phyloP scores from a whole-genome alignment of 805 yeast species.

The Kuraishia floccosa region DNA sequence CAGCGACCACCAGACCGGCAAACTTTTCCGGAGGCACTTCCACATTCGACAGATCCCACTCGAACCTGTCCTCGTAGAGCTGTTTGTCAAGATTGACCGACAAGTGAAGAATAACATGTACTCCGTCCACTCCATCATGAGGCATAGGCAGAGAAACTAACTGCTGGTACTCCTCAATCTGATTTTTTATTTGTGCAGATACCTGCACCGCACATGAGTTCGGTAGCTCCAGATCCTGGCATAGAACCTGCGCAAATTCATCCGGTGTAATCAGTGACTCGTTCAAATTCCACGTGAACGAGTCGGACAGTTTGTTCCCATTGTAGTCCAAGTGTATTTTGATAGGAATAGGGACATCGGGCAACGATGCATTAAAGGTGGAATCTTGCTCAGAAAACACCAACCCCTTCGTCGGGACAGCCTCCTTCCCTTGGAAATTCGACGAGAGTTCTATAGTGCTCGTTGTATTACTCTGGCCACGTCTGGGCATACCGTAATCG shows the following conservation, averaged over 20 bases:
- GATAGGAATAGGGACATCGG: constrained; percentile 51
- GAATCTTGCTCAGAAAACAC: constrained; percentile 20
- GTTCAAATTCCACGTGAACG: constrained; percentile 64
- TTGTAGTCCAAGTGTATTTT: constrained; percentile 51
- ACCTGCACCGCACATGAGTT: constrained; percentile 50
- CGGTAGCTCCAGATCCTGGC: constrained; percentile 79
- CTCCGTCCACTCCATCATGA: constrained; percentile 36
- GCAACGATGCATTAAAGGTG: constrained; percentile 20
- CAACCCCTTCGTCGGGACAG: constrained; percentile 24
- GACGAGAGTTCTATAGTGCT: constrained; percentile 6
- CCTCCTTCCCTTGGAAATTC: constrained; percentile 25
- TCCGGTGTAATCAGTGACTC: constrained; percentile 63
- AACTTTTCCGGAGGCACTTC: constrained; percentile 69
- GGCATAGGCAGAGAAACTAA: constrained; percentile 60
- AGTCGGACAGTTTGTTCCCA: constrained; percentile 44
- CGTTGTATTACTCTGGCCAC: constrained; percentile 5
- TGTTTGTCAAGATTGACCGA: constrained; percentile 76
- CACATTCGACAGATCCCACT: constrained; percentile 69
- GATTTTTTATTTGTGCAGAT: constrained; percentile 62
- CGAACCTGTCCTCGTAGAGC: constrained; percentile 84
- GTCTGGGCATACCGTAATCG: constrained; percentile 12
- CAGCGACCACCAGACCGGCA: constrained; percentile 73
- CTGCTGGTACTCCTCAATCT: constrained; percentile 64
- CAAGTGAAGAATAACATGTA: constrained; percentile 71
- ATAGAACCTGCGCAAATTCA: constrained; percentile 61